Evolutionary conservation across 2,329 filamentous ascomycete genomes (phyloP).

Genomic region (Geoglossum cookeanum): DNA sequence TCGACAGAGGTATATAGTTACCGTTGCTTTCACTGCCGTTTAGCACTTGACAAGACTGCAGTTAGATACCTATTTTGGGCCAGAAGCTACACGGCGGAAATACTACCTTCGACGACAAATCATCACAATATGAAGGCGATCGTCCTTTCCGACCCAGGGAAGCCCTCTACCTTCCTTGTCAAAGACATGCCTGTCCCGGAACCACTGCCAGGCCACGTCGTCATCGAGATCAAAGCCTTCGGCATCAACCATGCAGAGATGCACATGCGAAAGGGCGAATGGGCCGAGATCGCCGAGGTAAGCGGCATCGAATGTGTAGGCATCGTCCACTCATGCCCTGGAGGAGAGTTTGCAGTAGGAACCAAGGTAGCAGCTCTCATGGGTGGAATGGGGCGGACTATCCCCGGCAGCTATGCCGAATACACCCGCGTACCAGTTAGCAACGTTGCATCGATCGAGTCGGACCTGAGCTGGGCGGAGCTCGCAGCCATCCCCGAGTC

Average conservation of each 20-base stretch:
- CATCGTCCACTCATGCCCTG: slow-evolving; percentile 20
- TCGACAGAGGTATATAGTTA: too few relatives aligned
- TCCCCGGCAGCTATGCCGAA: slow-evolving; percentile 23
- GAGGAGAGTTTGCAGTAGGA: slow-evolving; percentile 17
- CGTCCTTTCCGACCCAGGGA: too few relatives aligned
- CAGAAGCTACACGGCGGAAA: too few relatives aligned
- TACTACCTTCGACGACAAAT: too few relatives aligned
- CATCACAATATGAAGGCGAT: too few relatives aligned
- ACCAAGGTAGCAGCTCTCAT: slow-evolving; percentile 21
- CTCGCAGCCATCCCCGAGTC: slow-evolving; percentile 24
- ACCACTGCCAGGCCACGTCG: slow-evolving; percentile 12
- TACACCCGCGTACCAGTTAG: slow-evolving; percentile 18
- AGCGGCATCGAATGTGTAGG: slow-evolving; percentile 26
- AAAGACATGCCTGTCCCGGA: too few relatives aligned
- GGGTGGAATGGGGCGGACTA: slow-evolving; percentile 24
- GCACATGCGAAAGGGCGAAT: slow-evolving; percentile 27
- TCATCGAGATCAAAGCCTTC: slow-evolving; percentile 23
- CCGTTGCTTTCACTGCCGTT: too few relatives aligned
- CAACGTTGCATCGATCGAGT: slow-evolving; percentile 18
- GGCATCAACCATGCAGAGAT: slow-evolving; percentile 28
- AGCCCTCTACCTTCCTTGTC: too few relatives aligned
- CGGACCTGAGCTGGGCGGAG: slow-evolving; percentile 19
- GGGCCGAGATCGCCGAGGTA: slow-evolving; percentile 22
- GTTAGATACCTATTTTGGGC: too few relatives aligned
- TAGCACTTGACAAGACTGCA: too few relatives aligned